Base-by-base conservation (phyloP, 352 stramenopile species). In the Pythium coloratum region DNA sequence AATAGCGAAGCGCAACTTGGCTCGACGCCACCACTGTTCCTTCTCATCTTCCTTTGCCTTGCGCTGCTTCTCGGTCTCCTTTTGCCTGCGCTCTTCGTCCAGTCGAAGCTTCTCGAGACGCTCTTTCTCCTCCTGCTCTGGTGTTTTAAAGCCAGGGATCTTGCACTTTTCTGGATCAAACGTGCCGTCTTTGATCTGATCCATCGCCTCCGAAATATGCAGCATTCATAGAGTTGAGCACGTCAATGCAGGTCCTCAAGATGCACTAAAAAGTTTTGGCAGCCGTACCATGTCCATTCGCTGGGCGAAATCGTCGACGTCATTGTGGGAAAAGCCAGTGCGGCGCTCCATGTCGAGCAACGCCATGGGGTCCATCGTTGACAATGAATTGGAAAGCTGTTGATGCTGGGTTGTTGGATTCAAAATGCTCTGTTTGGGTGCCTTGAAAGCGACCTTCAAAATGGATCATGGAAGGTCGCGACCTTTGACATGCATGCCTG, bases 151-250 rank as follows among this genome's bases (percentile, higher is more conserved):
- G 0, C 86, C 86, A 6, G 84, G 86, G 57, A 94, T 88, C 81
- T 91, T 90, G 73, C 86, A 94, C 14, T 78, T 77, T 20, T 79
- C 38, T 0, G 86, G 82, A 60, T 94, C 86, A 49, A 94, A 94
- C 42, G 86, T 92, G 4, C 82, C 86, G 42, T 84, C 81, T 73
- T 94, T 87, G 72, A 94, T 90, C 64, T 92, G 73, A 16, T 91
- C 81, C 74, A 94, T 90, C 13, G 84, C 86, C 42, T 86, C 62
- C 3, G 86, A 67, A 34, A 94, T 83, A 84, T 94, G 68, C 10
- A 34, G 3, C 34, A 14, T 8, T 33, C 28, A 30, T 30, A 30
- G 28, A 30, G 28, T 30, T 30, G 28, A 30, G 28, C 28, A 30
- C 28, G 38, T 8, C 10, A 30, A 24, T 20, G 7, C 32, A 56